These are phyloP conservation scores for Penicillium cinerascens DNA, from an alignment of 495 filamentous ascomycete species.

Conservation along the genomic window DNA sequence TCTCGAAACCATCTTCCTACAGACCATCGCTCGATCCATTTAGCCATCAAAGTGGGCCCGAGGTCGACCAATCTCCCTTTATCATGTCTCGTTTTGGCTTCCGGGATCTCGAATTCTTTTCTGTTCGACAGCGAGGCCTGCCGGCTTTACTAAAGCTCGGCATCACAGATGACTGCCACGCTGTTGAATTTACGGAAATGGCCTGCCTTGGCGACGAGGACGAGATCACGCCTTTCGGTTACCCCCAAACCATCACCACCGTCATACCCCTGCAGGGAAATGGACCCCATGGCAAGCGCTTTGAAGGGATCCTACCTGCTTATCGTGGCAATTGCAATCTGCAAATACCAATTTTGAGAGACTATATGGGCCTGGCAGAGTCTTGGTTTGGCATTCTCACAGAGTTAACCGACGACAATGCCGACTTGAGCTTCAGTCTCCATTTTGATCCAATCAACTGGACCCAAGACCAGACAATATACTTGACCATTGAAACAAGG, in stretches of 20 bases:
- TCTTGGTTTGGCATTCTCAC: slow-evolving; percentile 46
- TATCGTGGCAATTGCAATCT: slow-evolving; percentile 36
- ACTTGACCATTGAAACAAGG: slow-evolving; percentile 35
- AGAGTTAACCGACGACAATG: slow-evolving; percentile 49
- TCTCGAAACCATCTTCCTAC: slow-evolving; percentile 52
- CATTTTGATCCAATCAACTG: slow-evolving; percentile 35
- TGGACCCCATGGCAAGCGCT: slow-evolving; percentile 38
- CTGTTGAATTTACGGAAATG: slow-evolving; percentile 49
- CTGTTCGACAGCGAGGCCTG: slow-evolving; percentile 53
- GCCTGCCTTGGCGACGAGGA: background rate
- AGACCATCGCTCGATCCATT: slow-evolving; percentile 54
- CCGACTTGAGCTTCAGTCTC: slow-evolving; percentile 54
- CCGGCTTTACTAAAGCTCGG: slow-evolving; percentile 52
- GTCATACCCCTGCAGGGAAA: slow-evolving; percentile 52
- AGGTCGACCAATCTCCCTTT: slow-evolving; percentile 40
- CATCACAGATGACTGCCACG: slow-evolving; percentile 45
- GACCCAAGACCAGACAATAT: slow-evolving; percentile 16
- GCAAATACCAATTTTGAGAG: background rate
- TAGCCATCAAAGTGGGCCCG: slow-evolving; percentile 30
- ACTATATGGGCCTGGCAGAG: background rate
- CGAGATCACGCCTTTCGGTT: slow-evolving; percentile 5
- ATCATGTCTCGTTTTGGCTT: slow-evolving; percentile 56
- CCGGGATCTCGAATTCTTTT: slow-evolving; percentile 54
- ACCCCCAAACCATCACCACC: slow-evolving; percentile 40
- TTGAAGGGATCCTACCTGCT: slow-evolving; percentile 35